These are phyloP conservation scores for Apiospora saccharicola DNA, from an alignment of 2,329 filamentous ascomycete genomes.

Conservation along the genomic window DNA sequence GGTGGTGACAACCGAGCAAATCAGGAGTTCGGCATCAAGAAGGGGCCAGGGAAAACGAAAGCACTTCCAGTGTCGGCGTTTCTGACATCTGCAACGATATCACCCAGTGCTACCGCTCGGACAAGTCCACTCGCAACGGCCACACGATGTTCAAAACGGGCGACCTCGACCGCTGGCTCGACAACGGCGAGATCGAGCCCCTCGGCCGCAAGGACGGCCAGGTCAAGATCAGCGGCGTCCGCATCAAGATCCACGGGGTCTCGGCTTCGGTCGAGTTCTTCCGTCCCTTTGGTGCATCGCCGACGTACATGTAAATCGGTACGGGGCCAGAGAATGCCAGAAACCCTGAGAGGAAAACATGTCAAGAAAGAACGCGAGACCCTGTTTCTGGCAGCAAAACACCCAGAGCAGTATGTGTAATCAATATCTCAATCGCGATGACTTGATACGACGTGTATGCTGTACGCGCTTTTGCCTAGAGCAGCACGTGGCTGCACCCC, in stretches of 20 bases:
- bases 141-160: slow-evolving; percentile 43
- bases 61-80: neutral
- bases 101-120: slow-evolving; percentile 7
- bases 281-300: neutral
- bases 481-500: too few species aligned
- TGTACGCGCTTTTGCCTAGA: too few species aligned
- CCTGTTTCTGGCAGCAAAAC: neutral
- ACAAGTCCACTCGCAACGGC: slow-evolving; percentile 32
- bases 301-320: too few species aligned
- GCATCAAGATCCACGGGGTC: slow-evolving; percentile 50
- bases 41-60: too few species aligned
- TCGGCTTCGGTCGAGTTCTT: slow-evolving; percentile 21
- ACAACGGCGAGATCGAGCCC: slow-evolving; percentile 39
- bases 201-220: slow-evolving; percentile 56
- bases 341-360: neutral
- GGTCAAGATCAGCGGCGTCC: slow-evolving; percentile 56
- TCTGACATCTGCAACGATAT: neutral
- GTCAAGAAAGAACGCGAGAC: neutral
- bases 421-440: neutral
- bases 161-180: slow-evolving; percentile 40
- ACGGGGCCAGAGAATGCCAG: neutral
- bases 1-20: too few species aligned
- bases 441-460: neutral
- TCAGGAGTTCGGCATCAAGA: too few species aligned
- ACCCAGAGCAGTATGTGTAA: neutral